Evolutionary conservation across 2,329 filamentous ascomycete genomes (phyloP), one percentile per base, ranked within the genome.

Genomic region (Fusarium irregulare): DNA sequence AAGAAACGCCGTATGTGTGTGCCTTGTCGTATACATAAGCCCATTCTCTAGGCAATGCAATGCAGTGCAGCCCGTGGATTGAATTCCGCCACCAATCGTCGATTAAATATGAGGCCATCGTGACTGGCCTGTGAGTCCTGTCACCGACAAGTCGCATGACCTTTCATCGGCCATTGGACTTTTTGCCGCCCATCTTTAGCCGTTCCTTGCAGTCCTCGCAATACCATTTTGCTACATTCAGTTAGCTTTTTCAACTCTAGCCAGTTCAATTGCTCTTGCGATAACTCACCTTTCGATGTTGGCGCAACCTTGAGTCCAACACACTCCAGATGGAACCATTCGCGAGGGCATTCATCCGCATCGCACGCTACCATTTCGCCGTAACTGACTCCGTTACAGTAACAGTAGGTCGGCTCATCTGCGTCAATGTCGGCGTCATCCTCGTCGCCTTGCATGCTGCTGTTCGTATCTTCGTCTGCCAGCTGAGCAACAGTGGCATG

Each of bases 361-460:
- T 94, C 92, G 76, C 92, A 94, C 4, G 91, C 92, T 45, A 94
- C 91, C 92, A 94, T 94, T 80, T 93, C 92, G 21, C 92, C 92
- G 76, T 93, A 94, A 75, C 91, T 93, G 57, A 93, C 89, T 49
- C 90, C 87, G 73, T 93, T 91, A 78, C 92, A 94, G 80, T 93
- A 93, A 79, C 92, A 93, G 78, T 94, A 94, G 16, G 89, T 85
- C 40, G 89, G 91, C 77, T 94, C 92, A 69, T 92, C 88, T 6
- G 86, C 88, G 65, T 91, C 90, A 40, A 91, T 89, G 10, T 89
- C 88, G 14, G 89, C 90, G 16, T 81, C 81, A 11, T 81, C 81
- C 9, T 80, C 79, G 7, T 81, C 79, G 16, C 64, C 76, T 53
- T 81, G 81, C 58, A 79, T 78, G 67, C 81, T 83, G 56, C 80